Base-by-base conservation (phyloP, 2,329 filamentous ascomycete genomes). In the Acephala macrosclerotiorum region DNA sequence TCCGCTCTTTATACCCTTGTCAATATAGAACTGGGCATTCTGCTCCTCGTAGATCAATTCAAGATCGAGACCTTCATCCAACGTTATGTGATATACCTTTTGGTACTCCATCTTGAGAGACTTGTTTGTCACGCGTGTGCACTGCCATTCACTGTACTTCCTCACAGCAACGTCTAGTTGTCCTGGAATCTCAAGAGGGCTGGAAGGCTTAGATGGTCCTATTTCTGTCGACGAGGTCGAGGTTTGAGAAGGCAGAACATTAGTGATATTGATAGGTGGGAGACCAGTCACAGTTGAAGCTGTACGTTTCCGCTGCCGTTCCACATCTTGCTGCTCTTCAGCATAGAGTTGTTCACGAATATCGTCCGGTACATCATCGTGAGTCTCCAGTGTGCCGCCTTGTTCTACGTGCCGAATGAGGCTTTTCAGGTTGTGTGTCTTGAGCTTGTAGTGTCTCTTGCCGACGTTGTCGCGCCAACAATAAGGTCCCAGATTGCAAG, bases 31-130 rank as follows among this genome's bases (percentile, higher is more conserved):
- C 22, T 68, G 60, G 55, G 70, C 51, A 63, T 78, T 66, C 69
- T 73, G 70, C 58, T 78, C 73, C 25, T 75, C 47, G 61, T 71
- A 67, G 26, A 79, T 66, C 67, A 72, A 74, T 70, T 77, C 69
- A 7, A 77, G 66, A 65, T 75, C 71, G 22, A 74, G 58, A 63
- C 66, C 56, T 49, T 74, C 62, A 45, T 64, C 64, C 20, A 73
- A 26, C 56, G 68, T 68, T 20, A 73, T 49, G 69, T 76, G 65
- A 57, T 70, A 70, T 33, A 66, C 71, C 59, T 73, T 74, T 47
- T 64, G 56, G 65, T 72, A 72, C 16, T 72, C 66, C 49, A 47
- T 65, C 53, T 75, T 76, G 18, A 68, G 61, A 55, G 18, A 62
- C 49, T 69, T 55, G 59, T 69, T 53, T 47, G 58, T 63, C n/a